Conservation (phyloP, 768 basidiomycete species). For the Phanerochaete sordida region DNA sequence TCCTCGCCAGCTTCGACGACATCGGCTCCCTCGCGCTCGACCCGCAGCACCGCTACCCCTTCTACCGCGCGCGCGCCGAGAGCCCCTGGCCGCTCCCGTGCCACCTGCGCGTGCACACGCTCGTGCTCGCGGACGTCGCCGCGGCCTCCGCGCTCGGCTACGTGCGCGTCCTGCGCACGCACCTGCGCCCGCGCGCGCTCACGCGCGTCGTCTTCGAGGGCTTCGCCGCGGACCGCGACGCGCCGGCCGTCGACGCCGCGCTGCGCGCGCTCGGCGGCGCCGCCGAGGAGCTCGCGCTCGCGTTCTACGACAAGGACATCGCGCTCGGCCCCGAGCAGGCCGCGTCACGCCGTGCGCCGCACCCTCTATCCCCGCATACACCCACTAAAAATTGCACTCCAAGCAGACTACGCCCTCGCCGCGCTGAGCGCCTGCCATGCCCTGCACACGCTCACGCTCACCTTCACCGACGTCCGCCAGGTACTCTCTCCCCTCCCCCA, state of each 20-base stretch:
- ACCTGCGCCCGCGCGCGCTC: not conserved
- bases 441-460: not conserved
- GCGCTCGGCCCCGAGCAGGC: not conserved
- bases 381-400: not conserved
- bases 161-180: not conserved
- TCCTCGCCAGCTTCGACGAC: not conserved
- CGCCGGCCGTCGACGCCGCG: not conserved
- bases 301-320: not conserved
- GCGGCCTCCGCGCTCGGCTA: not conserved
- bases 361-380: not conserved
- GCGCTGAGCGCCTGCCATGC: not conserved
- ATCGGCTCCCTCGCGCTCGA: not conserved
- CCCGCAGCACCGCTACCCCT: not conserved
- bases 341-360: not conserved
- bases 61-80: not conserved
- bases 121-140: not conserved
- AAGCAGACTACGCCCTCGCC: not conserved
- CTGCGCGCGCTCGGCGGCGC: not conserved
- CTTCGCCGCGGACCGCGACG: not conserved
- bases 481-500: not conserved
- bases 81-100: not conserved
- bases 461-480: not conserved
- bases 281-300: not conserved
- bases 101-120: not conserved
- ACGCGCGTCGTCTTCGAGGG: not conserved